Evolutionary conservation across 2,329 filamentous ascomycete species (phyloP).

Genomic region (Alternaria gansuensis): DNA sequence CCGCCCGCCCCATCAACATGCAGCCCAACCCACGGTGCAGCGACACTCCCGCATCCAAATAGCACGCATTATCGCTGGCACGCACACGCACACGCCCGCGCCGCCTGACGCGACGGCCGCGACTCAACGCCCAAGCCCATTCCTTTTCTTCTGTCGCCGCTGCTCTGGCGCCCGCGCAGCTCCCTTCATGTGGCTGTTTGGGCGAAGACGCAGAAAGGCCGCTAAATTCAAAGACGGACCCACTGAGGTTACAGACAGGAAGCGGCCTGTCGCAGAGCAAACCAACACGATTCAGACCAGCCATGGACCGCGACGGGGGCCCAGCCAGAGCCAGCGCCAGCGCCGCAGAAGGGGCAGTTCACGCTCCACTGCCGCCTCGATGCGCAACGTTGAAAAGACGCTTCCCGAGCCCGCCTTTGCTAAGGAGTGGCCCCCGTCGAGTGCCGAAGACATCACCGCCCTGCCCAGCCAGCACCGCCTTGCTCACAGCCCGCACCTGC

Average conservation of each 20-base stretch:
- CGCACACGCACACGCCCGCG: slow-evolving; percentile 31
- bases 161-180: slow-evolving; percentile 15
- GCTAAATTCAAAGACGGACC: slow-evolving; percentile 57
- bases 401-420: slow-evolving; percentile 25
- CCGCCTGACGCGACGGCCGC: slow-evolving; percentile 13
- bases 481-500: slow-evolving; percentile 59
- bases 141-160: slow-evolving; percentile 10
- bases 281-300: slow-evolving; percentile 31
- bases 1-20: slow-evolving; percentile 23
- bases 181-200: slow-evolving; percentile 80
- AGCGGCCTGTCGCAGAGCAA: slow-evolving; percentile 44
- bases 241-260: slow-evolving; percentile 63
- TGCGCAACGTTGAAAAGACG: slow-evolving; percentile 45
- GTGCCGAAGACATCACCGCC: slow-evolving; percentile 59
- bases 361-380: slow-evolving; percentile 41
- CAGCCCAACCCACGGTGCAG: slow-evolving; percentile 31
- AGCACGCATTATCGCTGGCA: slow-evolving; percentile 26
- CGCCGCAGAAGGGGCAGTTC: slow-evolving; percentile 46
- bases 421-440: slow-evolving; percentile 36
- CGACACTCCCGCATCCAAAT: slow-evolving; percentile 27
- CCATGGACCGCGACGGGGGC: slow-evolving; percentile 38
- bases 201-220: slow-evolving; percentile 75
- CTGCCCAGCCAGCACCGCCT: slow-evolving; percentile 55
- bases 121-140: slow-evolving; percentile 13
- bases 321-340: slow-evolving; percentile 40